A percentile compares a stretch with the other conserved stretches of the same genome.
These are phyloP conservation scores for Allium fistulosum DNA, from an alignment of 106 monocot species.

Conservation along the genomic window DNA sequence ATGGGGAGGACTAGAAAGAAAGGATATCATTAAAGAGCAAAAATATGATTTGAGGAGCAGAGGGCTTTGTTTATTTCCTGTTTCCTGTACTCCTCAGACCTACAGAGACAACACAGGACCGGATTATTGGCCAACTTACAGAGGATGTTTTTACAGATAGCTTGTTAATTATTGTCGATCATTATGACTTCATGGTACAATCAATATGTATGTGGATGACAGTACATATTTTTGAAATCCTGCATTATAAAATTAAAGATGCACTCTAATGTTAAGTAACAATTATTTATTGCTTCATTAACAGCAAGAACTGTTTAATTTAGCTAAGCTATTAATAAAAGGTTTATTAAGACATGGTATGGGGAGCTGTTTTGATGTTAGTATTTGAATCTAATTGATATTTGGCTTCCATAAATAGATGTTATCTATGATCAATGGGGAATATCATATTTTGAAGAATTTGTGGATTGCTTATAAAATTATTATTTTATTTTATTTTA, in stretches of 20 bases:
- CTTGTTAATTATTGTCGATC: not conserved
- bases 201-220: not conserved
- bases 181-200: not conserved
- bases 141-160: conserved; percentile 71
- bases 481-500: too few species aligned
- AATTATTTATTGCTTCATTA: too few species aligned
- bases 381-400: too few species aligned
- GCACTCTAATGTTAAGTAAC: not conserved
- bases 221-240: not conserved
- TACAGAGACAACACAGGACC: conserved; percentile 56
- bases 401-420: too few species aligned
- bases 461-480: too few species aligned
- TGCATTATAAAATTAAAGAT: not conserved
- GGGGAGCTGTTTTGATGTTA: too few species aligned
- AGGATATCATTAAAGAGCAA: conserved; percentile 37
- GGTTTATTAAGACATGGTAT: too few species aligned
- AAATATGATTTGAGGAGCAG: conserved; percentile 59
- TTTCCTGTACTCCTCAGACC: conserved; percentile 65
- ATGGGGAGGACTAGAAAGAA: conserved; percentile 62
- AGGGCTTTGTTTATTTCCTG: conserved; percentile 82
- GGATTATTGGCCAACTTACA: conserved; percentile 82
- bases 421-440: too few species aligned
- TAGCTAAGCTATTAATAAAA: too few species aligned
- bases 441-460: too few species aligned
- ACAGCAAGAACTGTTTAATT: too few species aligned